Conservation (phyloP, 768 basidiomycete genomes). For the Termitomyces sp. region DNA sequence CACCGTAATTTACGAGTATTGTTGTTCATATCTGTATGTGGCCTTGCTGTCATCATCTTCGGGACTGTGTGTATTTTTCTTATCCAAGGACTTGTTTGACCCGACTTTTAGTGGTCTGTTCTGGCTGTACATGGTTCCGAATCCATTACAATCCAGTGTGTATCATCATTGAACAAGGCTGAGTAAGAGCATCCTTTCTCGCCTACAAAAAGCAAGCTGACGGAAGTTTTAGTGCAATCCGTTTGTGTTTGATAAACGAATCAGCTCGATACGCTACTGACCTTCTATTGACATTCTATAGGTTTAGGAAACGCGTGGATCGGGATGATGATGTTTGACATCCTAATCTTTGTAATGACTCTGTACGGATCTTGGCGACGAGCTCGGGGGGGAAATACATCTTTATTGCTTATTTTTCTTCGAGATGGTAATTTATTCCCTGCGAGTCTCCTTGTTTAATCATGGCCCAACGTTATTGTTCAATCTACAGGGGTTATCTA, state of each 20-base stretch:
- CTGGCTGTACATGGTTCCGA: slow-evolving; percentile 1
- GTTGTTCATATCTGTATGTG: slow-evolving; percentile 18
- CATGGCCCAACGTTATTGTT: not conserved
- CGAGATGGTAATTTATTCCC: slow-evolving; percentile 30
- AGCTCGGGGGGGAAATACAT: slow-evolving; percentile 13
- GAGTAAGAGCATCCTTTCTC: slow-evolving; percentile 12
- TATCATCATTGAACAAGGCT: slow-evolving; percentile 14
- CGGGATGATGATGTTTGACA: slow-evolving; percentile 33
- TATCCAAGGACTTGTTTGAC: not conserved
- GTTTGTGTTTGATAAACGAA: slow-evolving; percentile 6
- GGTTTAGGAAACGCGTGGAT: slow-evolving; percentile 32
- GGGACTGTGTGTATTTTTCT: slow-evolving; percentile 10
- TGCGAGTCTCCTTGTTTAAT: not conserved
- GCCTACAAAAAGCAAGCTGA: not conserved
- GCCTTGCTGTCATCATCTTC: slow-evolving; percentile 21
- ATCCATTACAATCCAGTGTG: slow-evolving; percentile 8
- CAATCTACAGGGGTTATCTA: slow-evolving; percentile 29
- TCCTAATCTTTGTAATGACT: slow-evolving; percentile 35
- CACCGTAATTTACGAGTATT: slow-evolving; percentile 24
- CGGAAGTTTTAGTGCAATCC: slow-evolving; percentile 9
- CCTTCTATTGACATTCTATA: slow-evolving; percentile 4
- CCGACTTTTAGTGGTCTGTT: slow-evolving; percentile 18
- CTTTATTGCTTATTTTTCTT: slow-evolving; percentile 28
- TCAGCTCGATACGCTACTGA: not conserved
- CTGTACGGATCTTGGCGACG: slow-evolving; percentile 27